A percentile compares a stretch with the other conserved stretches of the same genome.
Conservation (phyloP, 441 rosid genomes). For the Eruca vesicaria region DNA sequence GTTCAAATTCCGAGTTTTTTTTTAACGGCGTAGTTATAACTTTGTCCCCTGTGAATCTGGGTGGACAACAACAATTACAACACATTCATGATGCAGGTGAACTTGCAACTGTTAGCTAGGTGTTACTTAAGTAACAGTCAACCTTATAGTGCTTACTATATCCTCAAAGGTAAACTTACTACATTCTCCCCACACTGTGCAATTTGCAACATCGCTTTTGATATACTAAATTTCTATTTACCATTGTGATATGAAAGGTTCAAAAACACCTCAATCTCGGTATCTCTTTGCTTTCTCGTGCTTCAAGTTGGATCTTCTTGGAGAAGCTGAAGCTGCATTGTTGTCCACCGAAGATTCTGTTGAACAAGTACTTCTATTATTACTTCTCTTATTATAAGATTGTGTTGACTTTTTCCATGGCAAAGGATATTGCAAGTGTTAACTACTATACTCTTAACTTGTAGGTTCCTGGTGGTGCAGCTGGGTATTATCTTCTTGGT, state of each 20-base stretch:
- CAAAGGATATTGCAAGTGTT: too few relatives aligned
- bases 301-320: slow-evolving; percentile 57
- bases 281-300: slow-evolving; percentile 58
- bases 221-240: neutral
- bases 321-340: slow-evolving; percentile 57
- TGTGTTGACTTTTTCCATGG: too few relatives aligned
- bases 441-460: neutral
- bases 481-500: slow-evolving; percentile 64
- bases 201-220: neutral
- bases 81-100: slow-evolving; percentile 48
- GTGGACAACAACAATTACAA: too few relatives aligned
- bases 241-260: slow-evolving; percentile 32
- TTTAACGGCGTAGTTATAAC: too few relatives aligned
- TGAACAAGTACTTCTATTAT: slow-evolving; percentile 33
- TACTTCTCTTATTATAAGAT: too few relatives aligned
- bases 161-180: slow-evolving; percentile 61
- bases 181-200: slow-evolving; percentile 8
- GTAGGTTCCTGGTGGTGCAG: slow-evolving; percentile 58
- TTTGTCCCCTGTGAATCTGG: neutral
- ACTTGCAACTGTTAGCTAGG: slow-evolving; percentile 54
- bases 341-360: slow-evolving; percentile 37
- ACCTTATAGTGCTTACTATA: slow-evolving; percentile 50
- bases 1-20: neutral
- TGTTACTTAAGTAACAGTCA: slow-evolving; percentile 55
- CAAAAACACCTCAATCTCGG: slow-evolving; percentile 49